Percentiles rank a stretch among this genome's conserved stretches.
These are phyloP conservation scores for Septoria petroselini DNA, from an alignment of 2,329 filamentous ascomycete genomes.

Conservation along the genomic window DNA sequence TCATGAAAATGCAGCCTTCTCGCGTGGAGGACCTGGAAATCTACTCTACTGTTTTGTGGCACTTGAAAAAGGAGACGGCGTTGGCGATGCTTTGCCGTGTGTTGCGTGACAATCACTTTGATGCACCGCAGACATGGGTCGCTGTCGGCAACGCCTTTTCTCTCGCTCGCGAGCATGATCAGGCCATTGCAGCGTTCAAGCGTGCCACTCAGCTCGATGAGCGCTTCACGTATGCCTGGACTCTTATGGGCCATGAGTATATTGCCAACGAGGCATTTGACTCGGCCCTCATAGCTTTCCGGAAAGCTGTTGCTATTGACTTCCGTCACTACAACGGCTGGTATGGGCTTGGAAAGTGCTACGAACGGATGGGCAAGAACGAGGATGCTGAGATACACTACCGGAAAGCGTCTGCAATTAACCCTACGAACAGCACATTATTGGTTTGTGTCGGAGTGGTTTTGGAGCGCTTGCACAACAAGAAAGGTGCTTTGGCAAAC, in stretches of 20 bases:
- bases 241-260: constrained; percentile 92
- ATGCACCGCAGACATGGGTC: constrained; percentile 94
- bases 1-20: constrained; percentile 76
- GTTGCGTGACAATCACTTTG: constrained; percentile 78
- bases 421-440: constrained; percentile 88
- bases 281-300: constrained; percentile 83
- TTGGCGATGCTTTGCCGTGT: constrained; percentile 90
- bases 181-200: constrained; percentile 91
- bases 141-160: constrained; percentile 94
- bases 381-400: constrained; percentile 92
- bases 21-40: constrained; percentile 94
- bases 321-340: constrained; percentile 96
- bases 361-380: constrained; percentile 49
- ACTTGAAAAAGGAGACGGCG: constrained; percentile 86
- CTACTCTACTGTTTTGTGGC: constrained; percentile 98
- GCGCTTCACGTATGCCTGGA: constrained; percentile 92
- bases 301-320: constrained; percentile 80
- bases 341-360: constrained; percentile 77
- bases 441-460: constrained; percentile 87
- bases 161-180: constrained; percentile 85
- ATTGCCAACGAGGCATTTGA: constrained; percentile 96
- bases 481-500: constrained; percentile 71
- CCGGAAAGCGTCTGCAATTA: constrained; percentile 80
- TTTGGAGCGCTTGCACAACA: constrained; percentile 82
- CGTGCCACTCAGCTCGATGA: constrained; percentile 87